Conservation (phyloP, 192 early-diverging fungal species). For the Backusella macrospora region DNA sequence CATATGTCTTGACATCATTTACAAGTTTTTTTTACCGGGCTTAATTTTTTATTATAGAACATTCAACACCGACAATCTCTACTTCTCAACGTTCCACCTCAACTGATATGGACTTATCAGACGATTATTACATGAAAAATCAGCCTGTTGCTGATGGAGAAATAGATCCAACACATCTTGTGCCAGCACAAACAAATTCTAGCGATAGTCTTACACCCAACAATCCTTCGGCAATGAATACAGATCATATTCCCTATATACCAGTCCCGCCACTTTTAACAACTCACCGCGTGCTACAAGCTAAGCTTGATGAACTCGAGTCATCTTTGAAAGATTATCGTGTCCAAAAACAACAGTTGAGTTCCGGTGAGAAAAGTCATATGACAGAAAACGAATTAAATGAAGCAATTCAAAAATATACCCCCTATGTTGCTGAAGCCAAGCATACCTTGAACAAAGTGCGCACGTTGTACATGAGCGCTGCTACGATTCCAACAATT, state of each 20-base stretch:
- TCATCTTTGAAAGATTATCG: constrained; percentile 41
- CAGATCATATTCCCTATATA: constrained; percentile 57
- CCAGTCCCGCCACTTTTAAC: constrained; percentile 55
- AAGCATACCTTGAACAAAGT: constrained; percentile 53
- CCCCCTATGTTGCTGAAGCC: constrained; percentile 38
- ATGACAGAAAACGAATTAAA: constrained; percentile 39
- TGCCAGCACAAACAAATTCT: constrained; percentile 48
- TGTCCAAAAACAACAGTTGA: constrained; percentile 18
- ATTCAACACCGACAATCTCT: constrained; percentile 4
- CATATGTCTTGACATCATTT: neutral
- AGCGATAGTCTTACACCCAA: constrained; percentile 46
- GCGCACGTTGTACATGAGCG: constrained; percentile 52
- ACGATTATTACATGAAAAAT: constrained; percentile 5
- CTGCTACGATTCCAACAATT: constrained; percentile 53
- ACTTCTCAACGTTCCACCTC: constrained; percentile 34
- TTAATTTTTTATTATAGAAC: neutral
- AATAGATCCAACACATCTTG: constrained; percentile 54
- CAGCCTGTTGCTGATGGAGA: constrained; percentile 4
- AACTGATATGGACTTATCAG: constrained; percentile 7
- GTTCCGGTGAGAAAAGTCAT: neutral
- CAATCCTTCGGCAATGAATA: constrained; percentile 31
- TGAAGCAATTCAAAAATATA: constrained; percentile 48
- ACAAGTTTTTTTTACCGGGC: neutral
- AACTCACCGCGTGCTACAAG: constrained; percentile 48
- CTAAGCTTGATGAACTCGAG: constrained; percentile 47